Base-by-base conservation (phyloP, 305 asterid species). In the Fraxinus dipetala region DNA sequence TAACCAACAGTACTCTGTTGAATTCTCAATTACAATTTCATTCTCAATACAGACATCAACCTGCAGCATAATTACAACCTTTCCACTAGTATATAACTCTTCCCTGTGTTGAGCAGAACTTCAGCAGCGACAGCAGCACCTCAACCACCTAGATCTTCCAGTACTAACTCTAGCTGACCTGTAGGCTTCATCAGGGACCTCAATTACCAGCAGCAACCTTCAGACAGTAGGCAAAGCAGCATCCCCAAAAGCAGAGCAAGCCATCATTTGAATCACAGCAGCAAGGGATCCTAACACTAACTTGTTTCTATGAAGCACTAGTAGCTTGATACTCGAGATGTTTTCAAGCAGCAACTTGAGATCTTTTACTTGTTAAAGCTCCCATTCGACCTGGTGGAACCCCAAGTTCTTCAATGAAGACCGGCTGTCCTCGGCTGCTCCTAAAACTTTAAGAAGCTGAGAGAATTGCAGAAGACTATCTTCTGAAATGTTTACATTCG, bases 311-410 rank as follows among this genome's bases (percentile, higher is more conserved):
- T 70, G 75, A 85, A 95, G 91, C 32, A 76, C 82, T 8, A 95
- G 79, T 80, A 84, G 93, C 80, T 83, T 79, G 80, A 91, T 72
- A 80, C 40, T 81, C 1, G 87, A 81, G 84, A 80, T 86, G 74
- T 38, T 83, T 35, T 87, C 87, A 13, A 93, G 90, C 28, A 90
- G 78, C 22, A 20, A 16, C 4, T 82, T 82, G 65, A 91, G 91
- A 43, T 87, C 80, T 48, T 81, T 84, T n/a, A 88, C 76, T 61
- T 84, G 91, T 75, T 86, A 88, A 1, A 79, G 13, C 74, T 90
- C 90, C 98, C 98, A 95, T 75, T 92, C 89, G 0, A 89, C 90
- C 9, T 78, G 85, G 79, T 92, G 93, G 89, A 95, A 95, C 83
- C 89, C 96, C 48, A 93, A 7, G 82, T 90, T 87, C 78, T 67